Percentiles rank a stretch among this genome's conserved stretches.
Evolutionary conservation across 352 stramenopile genomes (phyloP).

Genomic region (Pythium dissotocum): DNA sequence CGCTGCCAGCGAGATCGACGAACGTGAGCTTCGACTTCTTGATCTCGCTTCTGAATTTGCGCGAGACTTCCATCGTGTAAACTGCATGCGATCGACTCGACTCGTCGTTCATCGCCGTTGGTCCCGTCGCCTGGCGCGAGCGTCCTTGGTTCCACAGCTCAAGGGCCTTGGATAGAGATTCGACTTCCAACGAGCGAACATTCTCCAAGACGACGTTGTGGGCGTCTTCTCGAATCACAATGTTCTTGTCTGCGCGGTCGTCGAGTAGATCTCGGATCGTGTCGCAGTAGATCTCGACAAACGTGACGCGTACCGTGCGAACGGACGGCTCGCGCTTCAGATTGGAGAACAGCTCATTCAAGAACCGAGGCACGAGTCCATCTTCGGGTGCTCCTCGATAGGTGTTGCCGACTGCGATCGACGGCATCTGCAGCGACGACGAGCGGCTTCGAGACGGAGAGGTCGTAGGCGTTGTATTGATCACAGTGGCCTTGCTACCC

Average conservation of each 20-base stretch:
- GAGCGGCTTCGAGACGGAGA: constrained; percentile 24
- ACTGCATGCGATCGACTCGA: constrained; percentile 67
- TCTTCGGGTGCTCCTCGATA: constrained; percentile 33
- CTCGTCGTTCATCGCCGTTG: constrained; percentile 57
- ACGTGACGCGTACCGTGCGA: constrained; percentile 45
- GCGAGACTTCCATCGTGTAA: constrained; percentile 54
- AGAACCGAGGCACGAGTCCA: constrained; percentile 52
- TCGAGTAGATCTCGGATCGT: constrained; percentile 91
- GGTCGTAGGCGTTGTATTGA: constrained; percentile 29
- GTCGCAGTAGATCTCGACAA: constrained; percentile 94
- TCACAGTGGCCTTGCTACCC: constrained; percentile 37
- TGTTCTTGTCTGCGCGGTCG: constrained; percentile 27
- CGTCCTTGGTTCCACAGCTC: constrained; percentile 47
- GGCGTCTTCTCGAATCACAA: constrained; percentile 40
- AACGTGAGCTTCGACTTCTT: constrained; percentile 64
- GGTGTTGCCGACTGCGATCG: constrained; percentile 3
- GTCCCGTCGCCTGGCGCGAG: constrained; percentile 38
- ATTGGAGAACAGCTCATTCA: constrained; percentile 46
- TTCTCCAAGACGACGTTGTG: constrained; percentile 50
- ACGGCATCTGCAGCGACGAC: constrained; percentile 22
- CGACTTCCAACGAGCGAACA: constrained; percentile 39
- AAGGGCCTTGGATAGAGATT: constrained; percentile 39
- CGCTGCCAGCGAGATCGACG: constrained; percentile 60
- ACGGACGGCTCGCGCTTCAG: constrained; percentile 43
- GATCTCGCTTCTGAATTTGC: constrained; percentile 41